Evolutionary conservation across 1,139 yeast genomes (phyloP).

Genomic region (Ogataea hybrid): DNA sequence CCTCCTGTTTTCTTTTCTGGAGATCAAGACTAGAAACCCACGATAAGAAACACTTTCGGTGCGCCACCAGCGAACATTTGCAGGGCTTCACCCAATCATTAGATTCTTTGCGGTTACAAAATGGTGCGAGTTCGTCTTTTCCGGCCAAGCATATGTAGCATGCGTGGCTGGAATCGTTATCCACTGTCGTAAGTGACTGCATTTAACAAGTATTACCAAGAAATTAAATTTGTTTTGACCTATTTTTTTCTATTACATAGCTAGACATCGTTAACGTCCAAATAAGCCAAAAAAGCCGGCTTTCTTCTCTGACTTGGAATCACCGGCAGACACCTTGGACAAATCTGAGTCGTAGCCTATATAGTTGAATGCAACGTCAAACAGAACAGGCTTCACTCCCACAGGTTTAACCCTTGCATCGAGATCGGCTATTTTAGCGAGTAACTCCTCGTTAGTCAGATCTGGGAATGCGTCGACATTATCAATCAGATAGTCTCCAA

Average conservation of each 20-base stretch:
- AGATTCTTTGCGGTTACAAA: conserved; percentile 31
- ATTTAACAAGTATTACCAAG: conserved; percentile 4
- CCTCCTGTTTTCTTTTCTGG: conserved; percentile 19
- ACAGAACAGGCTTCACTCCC: conserved; percentile 81
- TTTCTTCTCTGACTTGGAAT: conserved; percentile 32
- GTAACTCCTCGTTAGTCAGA: conserved; percentile 35
- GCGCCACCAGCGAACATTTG: conserved; percentile 42
- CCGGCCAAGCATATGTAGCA: conserved; percentile 49
- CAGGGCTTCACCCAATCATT: conserved; percentile 42
- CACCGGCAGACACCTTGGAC: not conserved
- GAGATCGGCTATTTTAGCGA: conserved; percentile 48
- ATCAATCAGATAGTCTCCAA: conserved; percentile 43
- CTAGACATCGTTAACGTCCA: conserved; percentile 34
- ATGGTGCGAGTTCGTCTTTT: conserved; percentile 38
- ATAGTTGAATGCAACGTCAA: conserved; percentile 86
- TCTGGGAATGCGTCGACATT: conserved; percentile 46
- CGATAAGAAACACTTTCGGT: conserved; percentile 40
- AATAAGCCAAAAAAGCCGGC: conserved; percentile 50
- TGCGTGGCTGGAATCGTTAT: conserved; percentile 10
- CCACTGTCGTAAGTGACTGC: conserved; percentile 18
- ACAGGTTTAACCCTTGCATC: conserved; percentile 47
- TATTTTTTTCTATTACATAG: not conserved
- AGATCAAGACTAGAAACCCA: conserved; percentile 41
- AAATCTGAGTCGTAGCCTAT: conserved; percentile 44
- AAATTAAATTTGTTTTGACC: too few species aligned